Percentiles rank a stretch among this genome's conserved stretches.
Evolutionary conservation across 176 grass and related monocot species (phyloP).

Genomic region (Oryza officinalis): DNA sequence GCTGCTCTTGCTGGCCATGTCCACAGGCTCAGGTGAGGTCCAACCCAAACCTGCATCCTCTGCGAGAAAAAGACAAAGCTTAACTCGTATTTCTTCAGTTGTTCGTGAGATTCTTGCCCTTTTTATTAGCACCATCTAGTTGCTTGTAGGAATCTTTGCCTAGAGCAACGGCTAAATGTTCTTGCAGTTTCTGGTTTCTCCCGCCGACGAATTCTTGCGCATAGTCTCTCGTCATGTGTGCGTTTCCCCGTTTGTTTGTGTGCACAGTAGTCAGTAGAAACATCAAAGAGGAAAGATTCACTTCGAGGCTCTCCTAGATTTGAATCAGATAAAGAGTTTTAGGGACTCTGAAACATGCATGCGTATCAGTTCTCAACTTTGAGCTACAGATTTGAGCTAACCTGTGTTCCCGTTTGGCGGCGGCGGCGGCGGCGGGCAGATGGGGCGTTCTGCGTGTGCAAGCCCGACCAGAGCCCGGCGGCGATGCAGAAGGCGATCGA

Average conservation of each 20-base stretch:
- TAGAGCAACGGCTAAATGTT: not conserved
- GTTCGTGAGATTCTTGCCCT: not conserved
- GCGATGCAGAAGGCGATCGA: constrained; percentile 76
- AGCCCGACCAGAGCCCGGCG: constrained; percentile 26
- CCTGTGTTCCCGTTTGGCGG: too few relatives aligned
- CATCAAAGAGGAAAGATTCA: not conserved
- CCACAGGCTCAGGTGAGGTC: constrained; percentile 40
- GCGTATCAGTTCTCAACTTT: not conserved
- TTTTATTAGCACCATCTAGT: not conserved
- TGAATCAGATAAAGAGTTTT: not conserved
- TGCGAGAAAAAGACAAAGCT: too few relatives aligned
- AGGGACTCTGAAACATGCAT: not conserved
- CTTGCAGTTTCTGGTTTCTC: not conserved
- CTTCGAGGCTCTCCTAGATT: not conserved
- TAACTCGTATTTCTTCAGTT: not conserved
- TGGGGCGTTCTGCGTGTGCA: constrained; percentile 82
- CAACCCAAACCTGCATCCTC: not conserved
- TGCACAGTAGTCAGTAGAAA: not conserved
- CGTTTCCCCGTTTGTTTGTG: not conserved
- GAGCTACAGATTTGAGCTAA: not conserved
- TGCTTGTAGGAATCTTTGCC: not conserved
- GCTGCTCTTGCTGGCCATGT: constrained; percentile 48
- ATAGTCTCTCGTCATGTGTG: not conserved
- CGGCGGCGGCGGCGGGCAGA: constrained; percentile 33
- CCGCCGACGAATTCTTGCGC: too few relatives aligned